Percentiles rank a stretch among this genome's conserved stretches.
These are phyloP conservation scores for Adansonia grandidieri DNA, from an alignment of 441 rosid genomes.

Conservation along the genomic window DNA sequence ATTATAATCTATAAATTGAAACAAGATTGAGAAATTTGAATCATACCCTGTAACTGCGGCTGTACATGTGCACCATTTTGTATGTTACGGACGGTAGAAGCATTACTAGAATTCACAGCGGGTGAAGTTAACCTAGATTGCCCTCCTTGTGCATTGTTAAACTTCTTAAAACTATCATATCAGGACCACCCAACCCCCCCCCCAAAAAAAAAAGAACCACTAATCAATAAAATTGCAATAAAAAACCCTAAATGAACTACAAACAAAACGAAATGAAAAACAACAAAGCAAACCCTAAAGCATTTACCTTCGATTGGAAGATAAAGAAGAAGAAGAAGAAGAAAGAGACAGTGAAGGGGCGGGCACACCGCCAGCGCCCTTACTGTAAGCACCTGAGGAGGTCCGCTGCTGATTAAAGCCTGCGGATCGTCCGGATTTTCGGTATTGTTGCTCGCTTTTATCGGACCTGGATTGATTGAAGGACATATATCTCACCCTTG, in stretches of 20 bases:
- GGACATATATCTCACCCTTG: slow-evolving; percentile 79
- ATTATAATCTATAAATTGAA: background rate
- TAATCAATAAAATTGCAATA: background rate
- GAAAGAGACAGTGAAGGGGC: slow-evolving; percentile 65
- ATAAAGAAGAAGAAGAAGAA: slow-evolving; percentile 37
- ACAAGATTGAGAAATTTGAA: slow-evolving; percentile 8
- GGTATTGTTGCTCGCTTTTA: slow-evolving; percentile 68
- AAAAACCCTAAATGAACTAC: slow-evolving; percentile 6
- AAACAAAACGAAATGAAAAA: slow-evolving; percentile 9
- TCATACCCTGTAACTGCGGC: slow-evolving; percentile 64
- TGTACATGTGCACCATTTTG: slow-evolving; percentile 68
- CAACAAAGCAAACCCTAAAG: slow-evolving; percentile 6
- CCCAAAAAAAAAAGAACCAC: background rate
- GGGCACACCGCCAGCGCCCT: slow-evolving; percentile 70
- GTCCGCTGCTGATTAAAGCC: slow-evolving; percentile 72
- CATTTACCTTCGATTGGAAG: slow-evolving; percentile 58
- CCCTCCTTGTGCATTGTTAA: slow-evolving; percentile 16
- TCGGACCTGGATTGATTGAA: slow-evolving; percentile 92
- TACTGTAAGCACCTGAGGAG: slow-evolving; percentile 65
- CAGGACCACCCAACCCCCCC: slow-evolving; percentile 3
- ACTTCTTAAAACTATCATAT: slow-evolving; percentile 54
- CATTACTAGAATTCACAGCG: slow-evolving; percentile 45
- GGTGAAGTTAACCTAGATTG: slow-evolving; percentile 53
- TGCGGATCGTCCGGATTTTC: slow-evolving; percentile 79
- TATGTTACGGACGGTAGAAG: slow-evolving; percentile 45